Evolutionary conservation across 2,329 filamentous ascomycete genomes (phyloP), one percentile per base, ranked within the genome.

Genomic region (Aspergillus awamori): DNA sequence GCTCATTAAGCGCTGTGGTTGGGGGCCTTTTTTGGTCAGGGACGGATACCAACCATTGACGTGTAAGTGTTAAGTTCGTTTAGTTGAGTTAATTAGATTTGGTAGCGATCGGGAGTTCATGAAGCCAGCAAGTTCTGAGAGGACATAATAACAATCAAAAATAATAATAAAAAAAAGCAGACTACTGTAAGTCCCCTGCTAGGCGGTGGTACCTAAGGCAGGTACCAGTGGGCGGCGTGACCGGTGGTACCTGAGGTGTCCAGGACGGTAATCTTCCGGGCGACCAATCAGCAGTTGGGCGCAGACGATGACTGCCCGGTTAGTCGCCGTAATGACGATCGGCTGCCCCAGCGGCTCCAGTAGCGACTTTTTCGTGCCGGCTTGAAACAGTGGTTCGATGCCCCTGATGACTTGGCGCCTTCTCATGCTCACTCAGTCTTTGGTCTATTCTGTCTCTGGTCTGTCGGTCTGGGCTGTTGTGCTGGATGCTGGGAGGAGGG

Each of bases 311-410:
- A 41, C 48, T 53, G 49, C 47, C 57, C 57, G 49, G 48, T 58
- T 41, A 52, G 48, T 53, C 28, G 22, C 48, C 59, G 61, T 62
- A 52, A 64, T 64, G 62, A 64, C 55, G 62, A 64, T 64, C 62
- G 62, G 55, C 61, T 63, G 55, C 30, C 55, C 55, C 61, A 59
- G 61, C 53, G 61, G 55, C 61, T 63, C 56, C 58, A 63, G 58
- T 45, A 47, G 61, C 59, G 36, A 30, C 30, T 36, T 53, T 53
- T 60, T 30, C 53, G 56, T 39, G 26, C 62, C 49, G 41, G 33
- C 39, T 57, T 64, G 62, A 64, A 64, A 64, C 62, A 62, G 62
- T 64, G 62, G 62, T 58, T 64, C 60, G 51, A 45, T 56, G 59
- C 59, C 62, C 62, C 62, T 62, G 61, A 63, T 59, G 41, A 63